These are phyloP conservation scores for Penicillium sumatraense DNA, from an alignment of 2,329 filamentous ascomycete genomes.

Conservation along the genomic window DNA sequence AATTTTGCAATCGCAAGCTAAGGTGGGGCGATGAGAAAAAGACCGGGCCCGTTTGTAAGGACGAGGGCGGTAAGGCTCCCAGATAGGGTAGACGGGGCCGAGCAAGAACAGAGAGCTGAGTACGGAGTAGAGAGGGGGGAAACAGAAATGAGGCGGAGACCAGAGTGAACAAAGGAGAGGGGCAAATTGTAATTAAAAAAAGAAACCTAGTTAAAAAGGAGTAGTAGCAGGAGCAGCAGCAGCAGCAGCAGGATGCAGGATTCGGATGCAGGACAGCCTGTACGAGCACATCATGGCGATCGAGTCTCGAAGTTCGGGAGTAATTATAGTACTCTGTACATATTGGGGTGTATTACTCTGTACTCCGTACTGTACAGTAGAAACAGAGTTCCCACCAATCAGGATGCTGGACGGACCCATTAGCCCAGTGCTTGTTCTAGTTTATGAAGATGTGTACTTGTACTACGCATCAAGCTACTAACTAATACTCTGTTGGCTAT, in stretches of 20 bases:
- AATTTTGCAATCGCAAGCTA: constrained; percentile 42
- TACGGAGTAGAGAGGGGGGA: background rate
- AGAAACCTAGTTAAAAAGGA: too few species aligned
- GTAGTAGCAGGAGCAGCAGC: background rate
- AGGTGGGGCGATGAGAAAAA: constrained; percentile 44
- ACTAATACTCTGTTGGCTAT: too few species aligned
- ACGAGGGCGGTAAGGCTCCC: constrained; percentile 20
- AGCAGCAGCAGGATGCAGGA: background rate
- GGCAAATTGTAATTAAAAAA: too few species aligned
- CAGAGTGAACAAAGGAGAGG: background rate
- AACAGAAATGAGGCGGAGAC: background rate
- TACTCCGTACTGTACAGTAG: constrained; percentile 2
- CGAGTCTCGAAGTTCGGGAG: background rate
- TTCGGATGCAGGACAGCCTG: background rate
- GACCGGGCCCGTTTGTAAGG: constrained; percentile 25
- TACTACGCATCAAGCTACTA: too few species aligned
- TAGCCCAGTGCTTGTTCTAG: constrained; percentile 3
- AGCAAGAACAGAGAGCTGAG: constrained; percentile 4
- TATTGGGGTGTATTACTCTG: background rate
- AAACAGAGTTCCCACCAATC: background rate
- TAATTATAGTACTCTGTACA: background rate
- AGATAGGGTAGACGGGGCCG: constrained; percentile 18
- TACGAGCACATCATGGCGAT: constrained; percentile 1
- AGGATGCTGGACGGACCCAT: background rate
- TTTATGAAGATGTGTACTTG: background rate